These are phyloP conservation scores for Ophiosphaerella korrae DNA, from an alignment of 2,329 filamentous ascomycete species.

Conservation along the genomic window DNA sequence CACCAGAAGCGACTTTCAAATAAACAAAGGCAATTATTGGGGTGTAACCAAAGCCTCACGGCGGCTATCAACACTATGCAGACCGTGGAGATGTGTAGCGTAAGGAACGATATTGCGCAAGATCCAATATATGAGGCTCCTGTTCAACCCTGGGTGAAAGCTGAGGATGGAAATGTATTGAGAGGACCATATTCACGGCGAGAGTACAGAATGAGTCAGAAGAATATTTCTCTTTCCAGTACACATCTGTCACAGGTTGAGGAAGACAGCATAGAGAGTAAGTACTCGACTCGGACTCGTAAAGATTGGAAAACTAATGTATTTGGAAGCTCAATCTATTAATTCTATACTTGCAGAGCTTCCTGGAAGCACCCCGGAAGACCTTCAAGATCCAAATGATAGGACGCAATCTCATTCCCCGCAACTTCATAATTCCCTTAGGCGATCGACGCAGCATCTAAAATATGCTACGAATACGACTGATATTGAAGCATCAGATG, in stretches of 20 bases:
- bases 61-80: slow-evolving; percentile 36
- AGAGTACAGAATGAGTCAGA: slow-evolving; percentile 23
- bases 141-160: slow-evolving; percentile 24
- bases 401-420: neutral
- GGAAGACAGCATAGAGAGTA: slow-evolving; percentile 20
- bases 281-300: neutral
- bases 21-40: slow-evolving; percentile 24
- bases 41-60: slow-evolving; percentile 34
- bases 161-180: slow-evolving; percentile 13
- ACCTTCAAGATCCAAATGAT: slow-evolving; percentile 15
- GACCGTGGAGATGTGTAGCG: slow-evolving; percentile 25
- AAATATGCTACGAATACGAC: too few relatives aligned
- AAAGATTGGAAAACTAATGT: neutral
- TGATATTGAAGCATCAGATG: too few relatives aligned
- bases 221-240: slow-evolving; percentile 28
- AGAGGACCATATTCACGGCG: slow-evolving; percentile 33
- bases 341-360: slow-evolving; percentile 29
- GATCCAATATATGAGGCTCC: slow-evolving; percentile 29
- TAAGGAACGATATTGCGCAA: slow-evolving; percentile 10
- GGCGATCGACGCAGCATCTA: neutral
- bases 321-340: slow-evolving; percentile 16
- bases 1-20: slow-evolving; percentile 34
- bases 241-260: slow-evolving; percentile 23
- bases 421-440: neutral
- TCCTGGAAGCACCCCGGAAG: slow-evolving; percentile 35